These are phyloP conservation scores for Colletotrichum sansevieriae DNA, from an alignment of 2,329 filamentous ascomycete genomes.

Conservation along the genomic window DNA sequence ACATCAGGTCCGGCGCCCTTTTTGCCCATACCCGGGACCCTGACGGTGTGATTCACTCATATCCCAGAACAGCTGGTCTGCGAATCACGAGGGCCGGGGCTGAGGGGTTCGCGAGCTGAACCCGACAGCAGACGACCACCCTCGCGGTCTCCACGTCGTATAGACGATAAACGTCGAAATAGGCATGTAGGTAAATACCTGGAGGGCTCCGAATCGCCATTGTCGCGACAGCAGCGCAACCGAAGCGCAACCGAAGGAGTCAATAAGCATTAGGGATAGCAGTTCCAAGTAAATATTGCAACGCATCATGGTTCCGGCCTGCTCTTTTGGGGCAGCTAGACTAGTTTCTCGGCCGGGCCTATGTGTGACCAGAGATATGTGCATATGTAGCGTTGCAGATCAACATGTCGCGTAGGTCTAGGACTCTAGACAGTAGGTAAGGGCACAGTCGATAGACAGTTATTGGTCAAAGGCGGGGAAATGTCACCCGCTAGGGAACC, in stretches of 20 bases:
- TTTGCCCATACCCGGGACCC: not conserved
- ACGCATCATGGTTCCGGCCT: constrained; percentile 27
- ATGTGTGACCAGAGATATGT: constrained; percentile 26
- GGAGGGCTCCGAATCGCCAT: not conserved
- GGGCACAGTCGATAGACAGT: not conserved
- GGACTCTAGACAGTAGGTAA: not conserved
- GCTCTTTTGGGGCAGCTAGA: constrained; percentile 19
- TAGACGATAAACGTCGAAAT: not conserved
- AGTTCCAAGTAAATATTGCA: constrained; percentile 30
- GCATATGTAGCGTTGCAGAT: constrained; percentile 4
- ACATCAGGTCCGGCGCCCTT: constrained; percentile 1
- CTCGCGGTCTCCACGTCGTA: constrained; percentile 22
- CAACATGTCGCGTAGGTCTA: constrained; percentile 24
- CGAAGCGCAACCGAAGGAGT: not conserved
- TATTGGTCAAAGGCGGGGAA: constrained; percentile 28
- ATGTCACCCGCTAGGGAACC: constrained; percentile 2
- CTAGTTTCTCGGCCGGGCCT: constrained; percentile 16
- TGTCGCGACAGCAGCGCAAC: not conserved
- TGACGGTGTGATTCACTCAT: constrained; percentile 23
- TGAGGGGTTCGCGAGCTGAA: constrained; percentile 20
- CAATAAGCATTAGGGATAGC: not conserved
- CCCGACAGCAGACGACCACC: constrained; percentile 13
- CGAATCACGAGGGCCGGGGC: constrained; percentile 7
- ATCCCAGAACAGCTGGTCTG: constrained; percentile 2
- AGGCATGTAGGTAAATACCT: constrained; percentile 3